phyloP scores from a whole-genome alignment of 192 early-diverging fungal species.

The Backusella luteola region DNA sequence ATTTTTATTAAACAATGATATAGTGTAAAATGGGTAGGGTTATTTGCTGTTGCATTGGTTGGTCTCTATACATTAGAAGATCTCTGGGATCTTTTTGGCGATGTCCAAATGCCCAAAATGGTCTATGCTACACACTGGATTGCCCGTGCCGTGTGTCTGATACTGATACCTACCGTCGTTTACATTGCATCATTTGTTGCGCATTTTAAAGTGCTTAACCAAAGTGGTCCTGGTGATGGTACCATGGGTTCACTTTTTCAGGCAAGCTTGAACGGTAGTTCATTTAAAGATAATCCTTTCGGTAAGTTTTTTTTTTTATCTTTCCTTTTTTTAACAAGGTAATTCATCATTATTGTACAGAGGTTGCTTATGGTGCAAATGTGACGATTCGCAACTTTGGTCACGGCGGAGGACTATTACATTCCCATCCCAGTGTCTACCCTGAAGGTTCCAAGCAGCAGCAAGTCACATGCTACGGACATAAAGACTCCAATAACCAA shows the following conservation, averaged over 20 bases:
- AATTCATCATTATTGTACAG: slow-evolving; percentile 38
- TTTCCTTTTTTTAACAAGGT: background rate
- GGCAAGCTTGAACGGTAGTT: slow-evolving; percentile 80
- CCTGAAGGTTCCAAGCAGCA: slow-evolving; percentile 91
- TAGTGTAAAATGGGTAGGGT: slow-evolving; percentile 96
- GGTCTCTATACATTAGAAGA: slow-evolving; percentile 93
- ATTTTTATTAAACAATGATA: no score
- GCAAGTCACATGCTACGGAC: slow-evolving; percentile 92
- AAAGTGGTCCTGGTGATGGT: slow-evolving; percentile 83
- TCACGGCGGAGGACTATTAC: slow-evolving; percentile 86
- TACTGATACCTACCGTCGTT: slow-evolving; percentile 77
- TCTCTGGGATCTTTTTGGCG: slow-evolving; percentile 86
- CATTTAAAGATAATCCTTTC: slow-evolving; percentile 77
- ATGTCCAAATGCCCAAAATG: slow-evolving; percentile 57
- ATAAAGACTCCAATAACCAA: slow-evolving; percentile 93
- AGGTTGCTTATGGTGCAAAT: slow-evolving; percentile 88
- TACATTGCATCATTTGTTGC: slow-evolving; percentile 83
- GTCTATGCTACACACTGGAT: slow-evolving; percentile 81
- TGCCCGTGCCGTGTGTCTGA: slow-evolving; percentile 77
- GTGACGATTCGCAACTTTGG: slow-evolving; percentile 82
- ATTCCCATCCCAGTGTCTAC: slow-evolving; percentile 89
- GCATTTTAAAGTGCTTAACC: slow-evolving; percentile 86
- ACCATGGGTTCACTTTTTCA: slow-evolving; percentile 98
- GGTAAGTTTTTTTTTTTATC: slow-evolving; percentile 40
- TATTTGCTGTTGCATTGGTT: slow-evolving; percentile 88